Evolutionary conservation across 495 filamentous ascomycete species (phyloP), one percentile per base, ranked within the genome.

Genomic region (Podospora conica): DNA sequence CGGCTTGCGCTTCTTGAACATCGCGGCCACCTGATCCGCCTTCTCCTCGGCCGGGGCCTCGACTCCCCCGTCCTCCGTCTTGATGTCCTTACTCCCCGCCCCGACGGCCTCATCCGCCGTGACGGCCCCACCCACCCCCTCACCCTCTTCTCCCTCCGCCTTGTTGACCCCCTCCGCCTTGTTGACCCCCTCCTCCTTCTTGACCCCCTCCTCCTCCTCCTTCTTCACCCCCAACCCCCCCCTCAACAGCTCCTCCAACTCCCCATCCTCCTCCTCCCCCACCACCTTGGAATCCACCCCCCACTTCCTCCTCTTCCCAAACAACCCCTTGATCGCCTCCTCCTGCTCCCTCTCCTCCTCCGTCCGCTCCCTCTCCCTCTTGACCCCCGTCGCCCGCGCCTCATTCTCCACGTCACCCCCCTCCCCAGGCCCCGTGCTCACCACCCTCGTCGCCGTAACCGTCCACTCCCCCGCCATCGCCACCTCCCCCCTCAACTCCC

Each of bases 391-490:
- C 3, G 87, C 78, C 11, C 80, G 76, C 8, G 79, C 76, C 28
- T 85, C 84, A 21, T 83, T 71, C 28, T 7, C 69, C 68, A 55
- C 31, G 6, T 70, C 72, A 15, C 61, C 64, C 28, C 72, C 73
- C 11, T 53, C 60, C 7, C 73, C 60, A 8, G 40, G 7, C 4
- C 2, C 8, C 2, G 76, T 68, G 18, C 73, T 21, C 25, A 83
- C 70, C 18, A 81, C 71, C 65, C 78, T 75, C 72, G 88, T 85
- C 3, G 84, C 83, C 1, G 90, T 84, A 8, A 88, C 89, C 71
- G 90, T 84, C 95, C 95, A 99, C 56, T 95, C 90, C 22, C 95
- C 92, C n/a, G 88, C 88, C 80, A 97, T 83, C 5, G 92, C 92
- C 86, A 97, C 87, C 63, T 92, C 89, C 8, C 81, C 77, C 60